Base-by-base conservation (phyloP, 1,284 basidiomycete genomes). In the Termitomyces sp. region DNA sequence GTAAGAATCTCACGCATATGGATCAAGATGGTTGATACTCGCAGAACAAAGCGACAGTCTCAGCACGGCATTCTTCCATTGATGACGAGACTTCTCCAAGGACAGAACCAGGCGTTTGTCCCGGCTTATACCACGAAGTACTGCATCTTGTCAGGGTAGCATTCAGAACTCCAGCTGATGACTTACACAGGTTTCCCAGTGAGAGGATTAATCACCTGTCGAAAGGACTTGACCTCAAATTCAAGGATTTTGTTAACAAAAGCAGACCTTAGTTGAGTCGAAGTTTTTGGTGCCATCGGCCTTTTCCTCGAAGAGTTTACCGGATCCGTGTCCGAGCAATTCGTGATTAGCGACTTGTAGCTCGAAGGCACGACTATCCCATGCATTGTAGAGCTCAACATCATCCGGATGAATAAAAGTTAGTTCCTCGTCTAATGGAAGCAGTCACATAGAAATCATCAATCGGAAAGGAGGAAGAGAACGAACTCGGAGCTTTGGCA, bases 301-400 rank as follows among this genome's bases (percentile, higher is more conserved):
- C 56, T 79, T 75, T 68, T 93, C 89, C 61, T 86, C 82, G 67
- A 92, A 89, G 0, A 90, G 70, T 65, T 91, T 91, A 19, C 91
- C 91, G 8, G 85, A 86, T 9, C 88, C 88, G 60, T 90, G 88
- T 0, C 89, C 89, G 4, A 90, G 78, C 1, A 92, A 72, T 62
- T 92, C 90, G 64, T 93, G 90, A 65, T 90, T 92, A 10, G 90
- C 90, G 10, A 93, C 91, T 62, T 92, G 90, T 0, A 94, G 74
- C 61, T 92, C 90, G 60, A 92, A 92, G 0, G 89, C 82, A 15
- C 80, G 77, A 43, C 75, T 79, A 59, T 91, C 87, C 89, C 88
- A 92, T 31, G 77, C 73, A 60, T 88, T 85, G 72, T 88, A 92
- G 7, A 90, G 70, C 2, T 76, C 79, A 12, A 81, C 73, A 62